Conservation (phyloP, 2,329 filamentous ascomycete genomes). For the Hymenoscyphus fructigenus region DNA sequence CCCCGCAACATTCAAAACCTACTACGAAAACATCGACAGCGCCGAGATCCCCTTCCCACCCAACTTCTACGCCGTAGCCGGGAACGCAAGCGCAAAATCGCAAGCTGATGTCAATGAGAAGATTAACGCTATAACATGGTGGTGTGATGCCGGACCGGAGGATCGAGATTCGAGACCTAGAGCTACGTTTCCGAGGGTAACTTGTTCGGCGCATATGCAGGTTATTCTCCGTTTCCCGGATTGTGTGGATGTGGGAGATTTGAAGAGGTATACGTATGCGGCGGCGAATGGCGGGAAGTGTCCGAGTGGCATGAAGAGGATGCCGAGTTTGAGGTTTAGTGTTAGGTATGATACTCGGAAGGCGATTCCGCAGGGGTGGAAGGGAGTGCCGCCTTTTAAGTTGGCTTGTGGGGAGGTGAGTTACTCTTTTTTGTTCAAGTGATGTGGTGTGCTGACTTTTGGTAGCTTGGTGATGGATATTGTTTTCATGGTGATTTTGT, state of each 20-base stretch:
- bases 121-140: conserved; percentile 37
- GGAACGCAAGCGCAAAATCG: conserved; percentile 39
- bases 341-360: conserved; percentile 47
- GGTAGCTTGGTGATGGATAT: conserved; percentile 41
- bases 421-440: background rate
- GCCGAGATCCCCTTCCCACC: conserved; percentile 48
- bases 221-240: conserved; percentile 45
- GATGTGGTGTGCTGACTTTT: background rate
- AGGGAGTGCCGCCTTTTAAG: conserved; percentile 41
- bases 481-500: conserved; percentile 46
- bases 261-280: conserved; percentile 27
- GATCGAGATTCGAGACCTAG: conserved; percentile 20
- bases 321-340: conserved; percentile 48
- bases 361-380: conserved; percentile 45
- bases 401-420: conserved; percentile 14
- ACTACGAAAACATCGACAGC: conserved; percentile 44
- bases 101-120: conserved; percentile 33
- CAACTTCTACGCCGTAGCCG: conserved; percentile 44
- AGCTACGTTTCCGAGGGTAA: conserved; percentile 34
- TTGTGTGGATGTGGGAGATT: conserved; percentile 39
- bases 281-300: conserved; percentile 37
- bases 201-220: conserved; percentile 46
- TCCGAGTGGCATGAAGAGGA: conserved; percentile 44
- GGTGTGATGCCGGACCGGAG: conserved; percentile 37
- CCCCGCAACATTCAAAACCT: conserved; percentile 45